Base-by-base conservation (phyloP, 257 asterid species). In the Penstemon barbatus region DNA sequence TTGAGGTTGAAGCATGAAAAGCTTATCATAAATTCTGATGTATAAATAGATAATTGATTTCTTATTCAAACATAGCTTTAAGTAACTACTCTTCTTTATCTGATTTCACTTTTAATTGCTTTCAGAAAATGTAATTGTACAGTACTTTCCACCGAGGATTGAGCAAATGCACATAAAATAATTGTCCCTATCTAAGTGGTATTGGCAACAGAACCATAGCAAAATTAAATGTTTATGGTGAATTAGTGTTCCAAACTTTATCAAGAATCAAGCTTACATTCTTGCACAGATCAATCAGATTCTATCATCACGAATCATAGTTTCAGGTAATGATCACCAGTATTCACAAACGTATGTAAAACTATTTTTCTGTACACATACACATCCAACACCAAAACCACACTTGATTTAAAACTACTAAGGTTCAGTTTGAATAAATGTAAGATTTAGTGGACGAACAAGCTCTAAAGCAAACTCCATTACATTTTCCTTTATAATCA, bases 81-180 rank as follows among this genome's bases (percentile, higher is more conserved):
- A 61, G 37, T 45, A 18, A 45, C 11, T 15, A 54, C 66, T 46
- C 33, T 48, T 48, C 44, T 41, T 40, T 19, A 6, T 65, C 63
- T 69, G 50, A 51, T 63, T 41, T 11, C 71, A 25, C 46, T 33
- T 40, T 42, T 58, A 39, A 57, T 72, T 36, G 39, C 49, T 43
- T 48, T 55, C 19, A n/a, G 52, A 15, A 59, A 38, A 37, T 66
- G n/a, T 46, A 63, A 49, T 8, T 15, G 13, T 55, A 40, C 36
- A 63, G 37, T 13, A 36, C 19, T 61, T 63, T 55, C 33, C n/a
- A 54, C 55, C 2, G 45, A 52, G 61, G 57, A 55, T n/a, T 11
- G 44, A 57, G 61, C 51, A 18, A n/a, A 42, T 42, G 46, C 12
- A 33, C 33, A 19, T 36, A 15, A 8, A 8, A 33, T 40, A 66